Conservation (phyloP, 192 early-diverging fungal species). For the Coemansia brasiliensis region DNA sequence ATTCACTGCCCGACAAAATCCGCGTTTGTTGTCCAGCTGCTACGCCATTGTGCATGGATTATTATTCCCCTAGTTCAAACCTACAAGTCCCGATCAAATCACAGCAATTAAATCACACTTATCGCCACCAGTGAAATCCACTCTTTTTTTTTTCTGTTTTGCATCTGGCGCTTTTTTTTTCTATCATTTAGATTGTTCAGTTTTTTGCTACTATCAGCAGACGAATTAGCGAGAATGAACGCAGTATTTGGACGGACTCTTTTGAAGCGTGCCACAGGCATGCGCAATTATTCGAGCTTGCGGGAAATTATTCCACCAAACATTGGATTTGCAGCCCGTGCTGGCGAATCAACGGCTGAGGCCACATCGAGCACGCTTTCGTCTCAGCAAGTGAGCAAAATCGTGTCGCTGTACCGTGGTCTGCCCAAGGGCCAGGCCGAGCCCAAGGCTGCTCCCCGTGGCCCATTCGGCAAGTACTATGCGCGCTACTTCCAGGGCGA, state of each 20-base stretch:
- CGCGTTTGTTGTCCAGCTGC: no score
- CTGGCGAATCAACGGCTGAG: conserved; percentile 36
- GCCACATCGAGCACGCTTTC: conserved; percentile 51
- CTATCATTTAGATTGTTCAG: not conserved
- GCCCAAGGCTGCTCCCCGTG: conserved; percentile 55
- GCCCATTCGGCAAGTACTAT: conserved; percentile 64
- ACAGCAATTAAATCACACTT: conserved; percentile 5
- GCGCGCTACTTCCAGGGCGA: conserved; percentile 72
- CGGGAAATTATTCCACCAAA: conserved; percentile 70
- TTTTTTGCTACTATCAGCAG: not conserved
- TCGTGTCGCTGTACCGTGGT: conserved; percentile 74
- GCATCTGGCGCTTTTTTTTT: not conserved
- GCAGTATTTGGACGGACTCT: conserved; percentile 36
- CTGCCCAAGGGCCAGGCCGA: conserved; percentile 69
- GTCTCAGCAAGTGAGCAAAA: conserved; percentile 61
- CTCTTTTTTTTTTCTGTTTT: not conserved
- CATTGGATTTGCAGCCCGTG: conserved; percentile 65
- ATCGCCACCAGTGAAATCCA: not conserved
- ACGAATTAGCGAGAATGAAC: conserved; percentile 27
- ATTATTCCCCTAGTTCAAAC: no score
- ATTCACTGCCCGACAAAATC: no score
- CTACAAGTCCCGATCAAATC: no score
- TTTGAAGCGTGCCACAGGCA: conserved; percentile 30
- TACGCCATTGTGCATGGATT: no score
- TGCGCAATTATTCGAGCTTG: conserved; percentile 53